Percentiles rank a stretch among this genome's conserved stretches.
Conservation (phyloP, 768 basidiomycete species). For the Nevesoporus exiguus region DNA sequence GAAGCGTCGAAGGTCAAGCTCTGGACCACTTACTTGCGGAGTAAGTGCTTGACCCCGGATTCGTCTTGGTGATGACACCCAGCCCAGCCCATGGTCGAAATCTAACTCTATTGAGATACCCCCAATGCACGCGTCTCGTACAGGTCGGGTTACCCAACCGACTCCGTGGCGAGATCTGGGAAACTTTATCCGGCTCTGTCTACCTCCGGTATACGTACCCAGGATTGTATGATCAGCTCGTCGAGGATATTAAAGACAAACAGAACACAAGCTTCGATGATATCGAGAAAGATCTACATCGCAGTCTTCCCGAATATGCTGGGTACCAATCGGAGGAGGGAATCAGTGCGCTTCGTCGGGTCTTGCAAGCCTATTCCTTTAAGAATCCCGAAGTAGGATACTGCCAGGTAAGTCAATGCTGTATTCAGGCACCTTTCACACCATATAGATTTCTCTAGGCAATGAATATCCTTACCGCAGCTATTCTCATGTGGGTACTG, state of each 20-base stretch:
- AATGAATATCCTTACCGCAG: constrained; percentile 96
- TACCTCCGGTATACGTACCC: constrained; percentile 87
- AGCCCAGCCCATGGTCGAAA: constrained; percentile 83
- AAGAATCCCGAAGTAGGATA: constrained; percentile 94
- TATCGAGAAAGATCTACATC: constrained; percentile 96
- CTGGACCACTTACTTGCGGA: constrained; percentile 83
- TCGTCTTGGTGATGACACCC: constrained; percentile 10
- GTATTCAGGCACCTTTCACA: not conserved
- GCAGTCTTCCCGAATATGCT: constrained; percentile 94
- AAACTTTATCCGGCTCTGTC: constrained; percentile 90
- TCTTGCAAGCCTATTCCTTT: constrained; percentile 93
- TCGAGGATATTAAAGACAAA: constrained; percentile 74
- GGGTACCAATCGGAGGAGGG: constrained; percentile 93
- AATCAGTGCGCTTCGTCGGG: constrained; percentile 78
- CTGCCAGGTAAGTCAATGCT: constrained; percentile 63
- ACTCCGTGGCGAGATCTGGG: constrained; percentile 97
- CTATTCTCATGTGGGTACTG: constrained; percentile 76
- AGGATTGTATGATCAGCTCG: constrained; percentile 71
- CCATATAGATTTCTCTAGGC: constrained; percentile 47
- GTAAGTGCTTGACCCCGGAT: constrained; percentile 40
- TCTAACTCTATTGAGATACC: constrained; percentile 92
- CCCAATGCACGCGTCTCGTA: constrained; percentile 93
- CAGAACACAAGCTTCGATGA: constrained; percentile 92
- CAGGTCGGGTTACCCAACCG: constrained; percentile 96
- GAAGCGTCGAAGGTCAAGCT: constrained; percentile 95